Conservation (phyloP, 345 rosid species). For the Sisymbrium altissimum region DNA sequence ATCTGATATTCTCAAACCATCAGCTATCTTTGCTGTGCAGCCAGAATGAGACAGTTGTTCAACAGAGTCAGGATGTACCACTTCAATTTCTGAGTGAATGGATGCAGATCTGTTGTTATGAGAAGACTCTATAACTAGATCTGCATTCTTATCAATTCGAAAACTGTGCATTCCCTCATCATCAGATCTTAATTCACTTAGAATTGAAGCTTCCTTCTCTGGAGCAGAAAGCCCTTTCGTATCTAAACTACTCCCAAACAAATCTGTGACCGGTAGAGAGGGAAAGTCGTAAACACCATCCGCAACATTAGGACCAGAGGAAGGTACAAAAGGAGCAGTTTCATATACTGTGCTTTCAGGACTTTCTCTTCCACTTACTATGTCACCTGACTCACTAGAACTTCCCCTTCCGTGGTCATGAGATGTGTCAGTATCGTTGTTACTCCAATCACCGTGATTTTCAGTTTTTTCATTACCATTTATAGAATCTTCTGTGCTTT, state of each 20-base stretch:
- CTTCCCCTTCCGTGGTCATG: slow-evolving; percentile 40
- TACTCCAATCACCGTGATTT: slow-evolving; percentile 38
- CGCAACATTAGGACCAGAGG: slow-evolving; percentile 37
- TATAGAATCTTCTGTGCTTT: slow-evolving; percentile 37
- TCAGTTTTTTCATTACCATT: slow-evolving; percentile 40
- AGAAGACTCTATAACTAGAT: slow-evolving; percentile 50
- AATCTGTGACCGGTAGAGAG: slow-evolving; percentile 52
- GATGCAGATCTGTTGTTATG: slow-evolving; percentile 27
- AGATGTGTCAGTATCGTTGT: slow-evolving; percentile 48
- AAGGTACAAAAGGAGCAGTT: slow-evolving; percentile 41
- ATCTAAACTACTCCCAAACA: slow-evolving; percentile 49
- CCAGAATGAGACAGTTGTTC: slow-evolving; percentile 37
- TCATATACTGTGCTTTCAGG: slow-evolving; percentile 42
- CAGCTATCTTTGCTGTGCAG: slow-evolving; percentile 36
- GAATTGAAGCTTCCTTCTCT: slow-evolving; percentile 34
- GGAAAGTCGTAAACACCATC: slow-evolving; percentile 51
- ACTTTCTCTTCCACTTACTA: slow-evolving; percentile 48
- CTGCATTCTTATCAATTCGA: slow-evolving; percentile 56
- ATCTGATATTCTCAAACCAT: slow-evolving; percentile 53
- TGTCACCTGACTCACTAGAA: slow-evolving; percentile 50
- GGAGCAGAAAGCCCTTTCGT: slow-evolving; percentile 30
- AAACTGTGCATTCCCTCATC: slow-evolving; percentile 67
- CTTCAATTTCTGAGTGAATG: slow-evolving; percentile 48
- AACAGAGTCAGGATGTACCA: slow-evolving; percentile 34
- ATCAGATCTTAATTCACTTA: slow-evolving; percentile 33